A percentile compares a stretch with the other conserved stretches of the same genome.
Conservation (phyloP, 2,329 filamentous ascomycete species). For the Tolypocladium nubicola region DNA sequence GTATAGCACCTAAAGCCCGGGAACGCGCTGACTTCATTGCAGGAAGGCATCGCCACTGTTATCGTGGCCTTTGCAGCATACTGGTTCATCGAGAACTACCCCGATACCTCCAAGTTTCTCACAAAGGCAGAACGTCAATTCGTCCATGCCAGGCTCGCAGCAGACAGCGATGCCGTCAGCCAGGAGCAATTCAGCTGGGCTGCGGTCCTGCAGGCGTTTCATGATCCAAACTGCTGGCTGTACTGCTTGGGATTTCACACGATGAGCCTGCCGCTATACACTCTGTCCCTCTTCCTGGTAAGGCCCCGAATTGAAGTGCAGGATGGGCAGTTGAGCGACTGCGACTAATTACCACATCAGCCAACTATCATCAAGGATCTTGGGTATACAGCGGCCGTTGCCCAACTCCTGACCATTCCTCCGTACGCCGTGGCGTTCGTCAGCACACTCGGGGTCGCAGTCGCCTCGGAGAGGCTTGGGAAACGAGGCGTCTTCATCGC, state of each 20-base stretch:
- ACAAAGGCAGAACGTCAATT: constrained; percentile 41
- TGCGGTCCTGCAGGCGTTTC: constrained; percentile 51
- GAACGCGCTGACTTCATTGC: constrained; percentile 22
- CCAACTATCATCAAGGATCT: constrained; percentile 44
- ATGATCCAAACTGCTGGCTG: constrained; percentile 61
- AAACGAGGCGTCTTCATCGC: constrained; percentile 55
- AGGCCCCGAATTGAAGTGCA: too few species aligned
- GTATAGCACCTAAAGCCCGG: not conserved
- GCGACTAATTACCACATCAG: too few species aligned
- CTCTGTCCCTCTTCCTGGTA: constrained; percentile 39
- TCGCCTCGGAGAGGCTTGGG: constrained; percentile 46
- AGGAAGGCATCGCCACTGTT: constrained; percentile 47
- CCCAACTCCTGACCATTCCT: constrained; percentile 51
- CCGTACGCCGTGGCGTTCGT: constrained; percentile 54
- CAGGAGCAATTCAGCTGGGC: constrained; percentile 60
- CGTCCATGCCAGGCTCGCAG: constrained; percentile 51
- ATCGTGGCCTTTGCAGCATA: constrained; percentile 37
- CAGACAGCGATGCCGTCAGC: constrained; percentile 55
- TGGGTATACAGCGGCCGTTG: constrained; percentile 40
- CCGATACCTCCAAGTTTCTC: constrained; percentile 47
- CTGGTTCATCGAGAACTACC: constrained; percentile 58
- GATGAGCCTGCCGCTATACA: constrained; percentile 54
- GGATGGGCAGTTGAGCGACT: too few species aligned
- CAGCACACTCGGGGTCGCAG: constrained; percentile 46
- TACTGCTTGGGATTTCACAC: constrained; percentile 65